Base-by-base conservation (phyloP, 495 filamentous ascomycete species). In the Daldinia grandis region DNA sequence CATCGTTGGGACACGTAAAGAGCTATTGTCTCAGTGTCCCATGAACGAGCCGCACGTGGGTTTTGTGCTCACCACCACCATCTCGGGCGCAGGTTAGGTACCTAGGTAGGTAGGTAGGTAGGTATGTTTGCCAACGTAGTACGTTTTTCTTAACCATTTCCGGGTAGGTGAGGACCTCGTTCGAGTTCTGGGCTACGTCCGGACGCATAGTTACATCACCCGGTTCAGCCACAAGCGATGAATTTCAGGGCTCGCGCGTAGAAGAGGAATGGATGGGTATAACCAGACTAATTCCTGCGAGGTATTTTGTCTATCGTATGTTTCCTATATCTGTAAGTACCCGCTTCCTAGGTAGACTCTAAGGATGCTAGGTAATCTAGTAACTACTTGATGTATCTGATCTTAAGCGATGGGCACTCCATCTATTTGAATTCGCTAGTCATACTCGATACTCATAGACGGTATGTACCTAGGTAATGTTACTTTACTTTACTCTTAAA, bases 11-110 rank as follows among this genome's bases (percentile, higher is more conserved):
- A 67, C 40, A 55, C 56, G 59, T 49, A 61, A 73, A 66, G 58
- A 69, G 62, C 62, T 62, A 63, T 49, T 77, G 75, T 77, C 75
- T 77, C 75, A 76, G 56, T 67, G 33, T 72, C 58, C 73, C 68
- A 70, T 66, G 67, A 65, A 58, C 55, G 42, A 59, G 55, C 69
- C 64, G 70, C 75, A 77, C 75, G 75, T 77, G 75, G 75, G 42
- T 68, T 68, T 66, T 70, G 73, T 77, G 70, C 54, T 75, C 69
- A 69, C 64, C 62, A 58, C 67, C 62, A 49, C 69, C 64, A 75
- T 63, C 54, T 62, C 49, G 38, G 54, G 31, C 28, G 37, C 53
- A 24, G 65, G 24, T 14, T 31, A 28, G 56, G n/a, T n/a, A n/a
- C n/a, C n/a, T 42, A 42, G 30, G 38, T 37, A 56, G 51, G 37